These are phyloP conservation scores for Ophiognomonia clavigignenti-juglandacearum DNA, from an alignment of 2,329 filamentous ascomycete species.

Conservation along the genomic window DNA sequence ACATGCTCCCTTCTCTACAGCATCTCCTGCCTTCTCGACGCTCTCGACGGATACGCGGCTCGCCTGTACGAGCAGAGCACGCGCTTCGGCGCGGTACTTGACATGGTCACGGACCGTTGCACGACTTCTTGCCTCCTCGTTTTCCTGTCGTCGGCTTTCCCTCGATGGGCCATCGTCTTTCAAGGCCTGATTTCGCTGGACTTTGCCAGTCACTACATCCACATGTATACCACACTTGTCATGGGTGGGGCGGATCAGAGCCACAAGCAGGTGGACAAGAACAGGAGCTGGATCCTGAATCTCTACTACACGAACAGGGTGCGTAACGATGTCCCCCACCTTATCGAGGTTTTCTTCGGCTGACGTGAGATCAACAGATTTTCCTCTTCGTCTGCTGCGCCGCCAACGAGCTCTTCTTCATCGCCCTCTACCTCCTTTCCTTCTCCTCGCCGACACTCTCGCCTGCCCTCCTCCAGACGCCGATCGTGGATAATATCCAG, in stretches of 20 bases:
- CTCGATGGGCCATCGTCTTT: constrained; percentile 89
- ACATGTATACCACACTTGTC: constrained; percentile 93
- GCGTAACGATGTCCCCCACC: constrained; percentile 23
- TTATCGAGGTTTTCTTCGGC: not conserved
- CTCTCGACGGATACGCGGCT: constrained; percentile 90
- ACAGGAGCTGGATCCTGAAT: constrained; percentile 83
- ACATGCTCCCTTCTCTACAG: constrained; percentile 90
- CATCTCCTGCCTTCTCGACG: constrained; percentile 90
- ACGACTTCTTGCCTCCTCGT: constrained; percentile 93
- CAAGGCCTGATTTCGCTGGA: constrained; percentile 90
- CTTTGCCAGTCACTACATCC: constrained; percentile 94
- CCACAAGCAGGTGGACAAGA: constrained; percentile 92
- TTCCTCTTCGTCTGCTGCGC: constrained; percentile 89
- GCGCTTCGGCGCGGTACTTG: constrained; percentile 90
- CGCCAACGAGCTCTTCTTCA: constrained; percentile 96
- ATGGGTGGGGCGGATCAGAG: constrained; percentile 77
- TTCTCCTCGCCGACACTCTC: constrained; percentile 90
- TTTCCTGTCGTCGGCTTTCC: constrained; percentile 91
- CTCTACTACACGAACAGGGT: constrained; percentile 98
- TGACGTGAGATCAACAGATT: constrained; percentile 47
- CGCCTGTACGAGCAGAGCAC: constrained; percentile 86
- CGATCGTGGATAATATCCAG: constrained; percentile 50
- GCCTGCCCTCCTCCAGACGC: constrained; percentile 67
- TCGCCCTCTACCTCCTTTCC: constrained; percentile 93
- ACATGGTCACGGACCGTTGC: constrained; percentile 99